These are phyloP conservation scores for Isatis tinctoria DNA, from an alignment of 345 rosid genomes.

Conservation along the genomic window DNA sequence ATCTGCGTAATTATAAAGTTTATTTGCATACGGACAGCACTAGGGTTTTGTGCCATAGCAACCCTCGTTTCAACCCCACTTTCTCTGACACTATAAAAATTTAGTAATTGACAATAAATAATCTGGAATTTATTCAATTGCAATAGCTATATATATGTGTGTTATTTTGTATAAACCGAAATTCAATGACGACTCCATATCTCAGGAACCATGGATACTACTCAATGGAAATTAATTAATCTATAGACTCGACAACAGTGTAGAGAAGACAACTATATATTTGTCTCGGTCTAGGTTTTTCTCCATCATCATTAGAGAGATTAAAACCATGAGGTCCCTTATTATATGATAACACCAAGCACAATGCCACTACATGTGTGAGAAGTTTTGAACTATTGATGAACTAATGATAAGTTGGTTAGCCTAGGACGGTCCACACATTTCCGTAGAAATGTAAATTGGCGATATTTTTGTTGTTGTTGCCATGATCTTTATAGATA, in stretches of 20 bases:
- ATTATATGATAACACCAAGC: no score
- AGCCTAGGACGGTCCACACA: no score
- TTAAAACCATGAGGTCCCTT: no score
- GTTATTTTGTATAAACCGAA: not conserved
- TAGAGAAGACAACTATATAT: not conserved
- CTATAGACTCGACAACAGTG: not conserved
- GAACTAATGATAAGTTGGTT: no score
- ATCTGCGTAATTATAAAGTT: not conserved
- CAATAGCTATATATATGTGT: not conserved
- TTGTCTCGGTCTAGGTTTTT: not conserved
- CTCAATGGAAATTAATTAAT: not conserved
- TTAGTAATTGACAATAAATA: not conserved
- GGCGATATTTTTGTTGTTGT: no score
- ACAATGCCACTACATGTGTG: no score
- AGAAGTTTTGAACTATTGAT: no score
- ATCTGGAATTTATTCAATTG: slow-evolving; percentile 6
- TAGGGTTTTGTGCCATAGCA: slow-evolving; percentile 26
- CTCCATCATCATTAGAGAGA: no score
- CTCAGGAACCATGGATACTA: not conserved
- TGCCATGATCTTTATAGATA: no score
- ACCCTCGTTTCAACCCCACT: slow-evolving; percentile 18
- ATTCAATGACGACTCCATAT: not conserved
- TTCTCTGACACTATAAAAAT: not conserved
- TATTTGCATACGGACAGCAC: not conserved
- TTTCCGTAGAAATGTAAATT: no score